A percentile compares a stretch with the other conserved stretches of the same genome.
Evolutionary conservation across 352 stramenopile species (phyloP).

Genomic region (Pythium utonaiense): DNA sequence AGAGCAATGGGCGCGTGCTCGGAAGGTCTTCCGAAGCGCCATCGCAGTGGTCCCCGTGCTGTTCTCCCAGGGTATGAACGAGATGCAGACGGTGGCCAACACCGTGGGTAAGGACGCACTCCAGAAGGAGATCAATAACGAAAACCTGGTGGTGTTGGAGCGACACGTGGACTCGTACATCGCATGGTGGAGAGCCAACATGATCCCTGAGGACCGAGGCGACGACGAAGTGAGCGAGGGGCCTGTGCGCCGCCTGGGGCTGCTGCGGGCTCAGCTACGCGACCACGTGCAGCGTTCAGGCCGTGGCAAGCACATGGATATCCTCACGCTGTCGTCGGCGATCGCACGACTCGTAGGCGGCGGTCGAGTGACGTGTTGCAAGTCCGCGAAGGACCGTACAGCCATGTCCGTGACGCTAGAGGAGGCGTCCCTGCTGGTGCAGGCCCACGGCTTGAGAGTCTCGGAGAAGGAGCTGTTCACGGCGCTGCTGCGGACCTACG

Average conservation of each 20-base stretch:
- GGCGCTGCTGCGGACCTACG: slow-evolving; percentile 64
- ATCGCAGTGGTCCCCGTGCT: slow-evolving; percentile 74
- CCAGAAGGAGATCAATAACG: slow-evolving; percentile 81
- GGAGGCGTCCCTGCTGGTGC: slow-evolving; percentile 66
- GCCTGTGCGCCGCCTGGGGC: slow-evolving; percentile 7
- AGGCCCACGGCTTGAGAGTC: slow-evolving; percentile 45
- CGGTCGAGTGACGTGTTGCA: slow-evolving; percentile 94
- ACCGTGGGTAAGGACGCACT: slow-evolving; percentile 70
- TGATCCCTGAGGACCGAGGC: slow-evolving; percentile 32
- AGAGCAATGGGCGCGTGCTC: slow-evolving; percentile 46
- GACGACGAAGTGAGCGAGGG: slow-evolving; percentile 13
- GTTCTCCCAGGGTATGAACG: slow-evolving; percentile 91
- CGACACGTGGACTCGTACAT: slow-evolving; percentile 42
- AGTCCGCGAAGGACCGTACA: slow-evolving; percentile 96
- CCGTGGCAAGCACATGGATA: slow-evolving; percentile 75
- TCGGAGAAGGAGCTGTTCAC: slow-evolving; percentile 59
- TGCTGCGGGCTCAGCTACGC: slow-evolving; percentile 13
- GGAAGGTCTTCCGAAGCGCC: slow-evolving; percentile 52
- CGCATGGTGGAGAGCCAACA: slow-evolving; percentile 32
- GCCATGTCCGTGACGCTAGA: slow-evolving; percentile 97
- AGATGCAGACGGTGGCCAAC: slow-evolving; percentile 92
- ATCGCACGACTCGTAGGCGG: slow-evolving; percentile 81
- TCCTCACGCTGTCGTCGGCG: slow-evolving; percentile 70
- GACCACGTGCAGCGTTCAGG: slow-evolving; percentile 29
- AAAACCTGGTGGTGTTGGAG: slow-evolving; percentile 64